These are phyloP conservation scores for Neurospora sublineolata DNA, from an alignment of 495 filamentous ascomycete species.

Conservation along the genomic window DNA sequence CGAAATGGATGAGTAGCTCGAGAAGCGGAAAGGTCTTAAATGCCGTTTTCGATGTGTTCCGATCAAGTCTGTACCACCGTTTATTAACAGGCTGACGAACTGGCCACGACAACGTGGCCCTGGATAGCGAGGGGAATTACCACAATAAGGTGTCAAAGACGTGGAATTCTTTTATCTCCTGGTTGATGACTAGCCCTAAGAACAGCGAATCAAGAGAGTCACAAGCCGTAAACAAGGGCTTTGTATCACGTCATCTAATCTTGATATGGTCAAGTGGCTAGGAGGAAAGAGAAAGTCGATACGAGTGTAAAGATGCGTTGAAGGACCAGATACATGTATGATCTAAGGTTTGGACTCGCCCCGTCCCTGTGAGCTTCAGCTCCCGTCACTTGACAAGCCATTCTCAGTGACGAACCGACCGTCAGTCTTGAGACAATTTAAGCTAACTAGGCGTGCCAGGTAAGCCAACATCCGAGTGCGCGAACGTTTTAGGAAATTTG, in stretches of 20 bases:
- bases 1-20: background rate
- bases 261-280: slow-evolving; percentile 9
- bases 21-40: background rate
- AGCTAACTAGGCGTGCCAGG: background rate
- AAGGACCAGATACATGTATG: background rate
- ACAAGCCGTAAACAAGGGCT: slow-evolving; percentile 8
- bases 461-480: background rate
- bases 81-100: background rate
- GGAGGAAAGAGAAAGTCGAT: slow-evolving; percentile 18
- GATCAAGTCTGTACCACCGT: background rate
- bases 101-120: background rate
- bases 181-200: background rate
- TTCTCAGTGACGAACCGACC: background rate
- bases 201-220: slow-evolving; percentile 1
- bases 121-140: background rate
- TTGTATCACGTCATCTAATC: slow-evolving; percentile 21
- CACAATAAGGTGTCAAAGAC: background rate
- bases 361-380: slow-evolving; percentile 9
- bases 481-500: slow-evolving; percentile 7
- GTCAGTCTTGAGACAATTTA: background rate
- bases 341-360: slow-evolving; percentile 12
- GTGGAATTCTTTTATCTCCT: background rate
- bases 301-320: slow-evolving; percentile 5
- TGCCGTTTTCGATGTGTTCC: background rate
- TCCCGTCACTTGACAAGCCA: slow-evolving; percentile 21